Conservation (phyloP, 441 rosid species). For the Euphorbia celastroides region DNA sequence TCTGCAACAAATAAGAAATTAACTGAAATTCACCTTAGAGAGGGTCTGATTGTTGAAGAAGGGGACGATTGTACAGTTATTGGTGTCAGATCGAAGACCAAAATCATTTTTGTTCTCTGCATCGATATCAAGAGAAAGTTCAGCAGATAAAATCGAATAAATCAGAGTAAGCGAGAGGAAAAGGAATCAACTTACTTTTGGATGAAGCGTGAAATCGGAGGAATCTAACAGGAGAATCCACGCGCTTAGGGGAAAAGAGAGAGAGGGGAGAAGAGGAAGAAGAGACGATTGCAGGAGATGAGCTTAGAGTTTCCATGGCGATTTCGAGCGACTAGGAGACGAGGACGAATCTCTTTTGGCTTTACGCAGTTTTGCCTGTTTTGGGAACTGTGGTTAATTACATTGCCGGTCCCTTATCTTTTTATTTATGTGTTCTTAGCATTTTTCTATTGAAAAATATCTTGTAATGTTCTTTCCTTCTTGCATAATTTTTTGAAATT, state of each 20-base stretch:
- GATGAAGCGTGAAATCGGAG: no score
- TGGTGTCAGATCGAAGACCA: slow-evolving; percentile 52
- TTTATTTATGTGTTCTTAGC: neutral
- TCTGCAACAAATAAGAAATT: no score
- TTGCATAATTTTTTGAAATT: no score
- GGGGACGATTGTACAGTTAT: slow-evolving; percentile 57
- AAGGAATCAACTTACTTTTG: slow-evolving; percentile 5
- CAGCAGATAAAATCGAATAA: neutral
- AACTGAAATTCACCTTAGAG: slow-evolving; percentile 22
- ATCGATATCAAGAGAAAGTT: no score
- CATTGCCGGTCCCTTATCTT: neutral
- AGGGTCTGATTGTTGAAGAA: slow-evolving; percentile 43
- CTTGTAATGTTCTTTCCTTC: neutral
- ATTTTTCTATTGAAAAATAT: no score
- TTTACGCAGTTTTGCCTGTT: neutral
- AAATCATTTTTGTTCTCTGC: slow-evolving; percentile 1
- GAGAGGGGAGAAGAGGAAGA: slow-evolving; percentile 53
- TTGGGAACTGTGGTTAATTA: neutral
- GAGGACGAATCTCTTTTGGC: neutral
- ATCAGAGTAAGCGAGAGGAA: neutral
- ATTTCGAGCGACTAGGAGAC: slow-evolving; percentile 9
- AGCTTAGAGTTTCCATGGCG: slow-evolving; percentile 68
- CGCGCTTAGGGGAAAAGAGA: slow-evolving; percentile 51
- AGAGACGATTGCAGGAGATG: slow-evolving; percentile 53
- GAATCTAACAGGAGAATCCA: slow-evolving; percentile 22